Base-by-base conservation (phyloP, 805 yeast genomes). In the Saccharomycopsis sp. region DNA sequence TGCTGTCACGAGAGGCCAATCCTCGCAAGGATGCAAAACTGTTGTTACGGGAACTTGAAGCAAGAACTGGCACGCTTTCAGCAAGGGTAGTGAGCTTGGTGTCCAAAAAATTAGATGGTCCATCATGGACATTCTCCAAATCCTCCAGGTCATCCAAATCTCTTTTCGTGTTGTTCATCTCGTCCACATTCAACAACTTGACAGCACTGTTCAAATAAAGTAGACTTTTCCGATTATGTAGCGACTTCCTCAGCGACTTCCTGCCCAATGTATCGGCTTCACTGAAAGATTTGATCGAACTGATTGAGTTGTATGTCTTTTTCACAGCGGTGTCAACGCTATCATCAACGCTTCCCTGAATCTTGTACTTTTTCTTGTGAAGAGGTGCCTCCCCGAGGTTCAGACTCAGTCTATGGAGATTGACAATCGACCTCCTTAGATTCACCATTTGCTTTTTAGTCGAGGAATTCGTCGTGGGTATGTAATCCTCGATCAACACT, bases 401-500 rank as follows among this genome's bases (percentile, higher is more conserved):
- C 9, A 25, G n/a, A 25, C 9, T 9, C 27, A n/a, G n/a, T 10
- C 27, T 9, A 9, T n/a, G 27, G 27, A 31, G 38, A 32, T 37
- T 33, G 30, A 46, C 17, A 19, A 63, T 30, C 1, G 63, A 56
- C 17, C 49, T 49, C 43, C 59, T 62, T 22, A 65, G 44, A 38
- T 63, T 65, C 10, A 51, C 35, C 0, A 63, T 39, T 9, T 9
- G 29, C 34, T 55, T 55, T 38, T 55, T 53, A 40, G 54, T 51
- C 7, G 50, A 38, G 5, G 41, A 15, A 8, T 33, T 46, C 31
- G 43, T 48, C n/a, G 46, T 54, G 12, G 61, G 58, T 48, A 75
- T 62, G 52, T 75, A 75, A 50, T 75, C 82, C 50, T 75, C 82
- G 7, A 75, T 68, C 15, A 75, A 54, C 1, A 75, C 74, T 4